Base-by-base conservation (phyloP, 2,329 filamentous ascomycete genomes). In the Hypoxylon sp. region DNA sequence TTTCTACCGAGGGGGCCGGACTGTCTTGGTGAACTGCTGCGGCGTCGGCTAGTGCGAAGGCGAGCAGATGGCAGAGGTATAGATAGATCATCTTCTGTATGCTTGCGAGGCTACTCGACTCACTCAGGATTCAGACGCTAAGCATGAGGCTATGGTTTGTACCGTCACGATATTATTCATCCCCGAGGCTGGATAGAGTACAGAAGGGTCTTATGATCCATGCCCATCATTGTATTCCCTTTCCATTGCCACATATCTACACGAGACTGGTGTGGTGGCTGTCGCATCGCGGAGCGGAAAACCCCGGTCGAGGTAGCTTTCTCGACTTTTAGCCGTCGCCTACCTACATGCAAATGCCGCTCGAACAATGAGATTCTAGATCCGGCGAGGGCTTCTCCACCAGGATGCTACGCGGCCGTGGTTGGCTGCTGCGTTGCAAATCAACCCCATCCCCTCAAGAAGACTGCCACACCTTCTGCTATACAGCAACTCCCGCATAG, bases 271-370 rank as follows among this genome's bases (percentile, higher is more conserved):
- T 33, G 13, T 46, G 13, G 48, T 53, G 10, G 15, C 37, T 45
- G 35, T 47, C 27, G 31, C 31, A 41, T 48, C 29, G 51, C 54
- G 48, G 54, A 54, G 37, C 15, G 10, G 24, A 37, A 48, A 41
- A 55, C 41, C 54, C 60, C 48, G 51, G 48, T 43, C 43, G 40
- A 54, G 15, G 55, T 58, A 17, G 35, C 54, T 55, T 58, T 35
- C 43, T 51, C n/a, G 46, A 46, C 37, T 57, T 64, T 63, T n/a
- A 23, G 33, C 49, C 37, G 35, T 8, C 46, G 38, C 20, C 1
- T 37, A n/a, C n/a, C 18, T 27, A n/a, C n/a, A n/a, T n/a, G n/a
- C n/a, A n/a, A n/a, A n/a, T n/a, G n/a, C n/a, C n/a, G n/a, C n/a
- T n/a, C n/a, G n/a, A n/a, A n/a, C n/a, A n/a, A n/a, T n/a, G n/a